These are phyloP conservation scores for Botryotinia convoluta DNA, from an alignment of 2,329 filamentous ascomycete species.

Conservation along the genomic window DNA sequence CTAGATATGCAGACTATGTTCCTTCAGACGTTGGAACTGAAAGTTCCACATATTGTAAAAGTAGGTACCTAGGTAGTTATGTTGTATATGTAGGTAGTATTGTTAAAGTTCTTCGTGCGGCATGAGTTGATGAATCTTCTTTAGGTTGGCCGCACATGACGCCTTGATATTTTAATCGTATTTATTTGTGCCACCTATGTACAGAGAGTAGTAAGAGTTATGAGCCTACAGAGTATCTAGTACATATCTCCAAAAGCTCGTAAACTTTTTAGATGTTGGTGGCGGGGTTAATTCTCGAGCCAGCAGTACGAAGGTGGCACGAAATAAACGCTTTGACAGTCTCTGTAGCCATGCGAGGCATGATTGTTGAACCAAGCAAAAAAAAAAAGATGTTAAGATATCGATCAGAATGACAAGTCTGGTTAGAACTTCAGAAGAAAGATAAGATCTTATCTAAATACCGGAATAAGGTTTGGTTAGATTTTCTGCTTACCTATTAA, in stretches of 20 bases:
- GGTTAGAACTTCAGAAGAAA: neutral
- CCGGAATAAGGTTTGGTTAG: neutral
- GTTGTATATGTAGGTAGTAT: neutral
- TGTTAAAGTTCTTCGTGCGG: neutral
- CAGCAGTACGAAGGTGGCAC: neutral
- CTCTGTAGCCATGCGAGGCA: neutral
- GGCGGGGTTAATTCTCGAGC: slow-evolving; percentile 7
- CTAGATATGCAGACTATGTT: neutral
- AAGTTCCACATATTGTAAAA: neutral
- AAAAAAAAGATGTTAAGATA: neutral
- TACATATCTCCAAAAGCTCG: neutral
- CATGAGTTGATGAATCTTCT: neutral
- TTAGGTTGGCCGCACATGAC: neutral
- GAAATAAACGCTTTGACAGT: neutral
- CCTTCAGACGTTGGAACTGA: neutral
- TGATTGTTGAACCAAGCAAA: neutral
- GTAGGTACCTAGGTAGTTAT: neutral
- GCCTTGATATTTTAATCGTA: neutral
- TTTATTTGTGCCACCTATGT: neutral
- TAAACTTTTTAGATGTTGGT: neutral
- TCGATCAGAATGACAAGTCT: neutral
- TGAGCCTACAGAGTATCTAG: neutral
- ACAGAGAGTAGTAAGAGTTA: neutral
- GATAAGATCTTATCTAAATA: slow-evolving; percentile 13
- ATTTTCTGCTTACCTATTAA: neutral